These are phyloP conservation scores for Tillandsia leiboldiana DNA, from an alignment of 176 grass and related monocot species.

Conservation along the genomic window DNA sequence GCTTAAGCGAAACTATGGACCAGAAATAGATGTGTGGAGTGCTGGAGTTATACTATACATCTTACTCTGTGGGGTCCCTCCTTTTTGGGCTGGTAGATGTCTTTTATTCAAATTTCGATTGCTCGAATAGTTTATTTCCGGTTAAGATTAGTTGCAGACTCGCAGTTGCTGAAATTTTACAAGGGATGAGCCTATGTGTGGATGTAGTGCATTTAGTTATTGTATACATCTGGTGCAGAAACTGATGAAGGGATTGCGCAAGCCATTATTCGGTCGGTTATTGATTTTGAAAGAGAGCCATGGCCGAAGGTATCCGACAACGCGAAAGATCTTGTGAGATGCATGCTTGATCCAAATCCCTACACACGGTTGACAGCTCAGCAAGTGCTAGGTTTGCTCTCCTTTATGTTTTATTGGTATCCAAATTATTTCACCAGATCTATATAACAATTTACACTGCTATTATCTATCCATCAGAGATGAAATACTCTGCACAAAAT, in stretches of 20 bases:
- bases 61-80: background rate
- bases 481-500: too few relatives aligned
- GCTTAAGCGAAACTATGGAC: background rate
- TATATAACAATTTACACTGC: too few relatives aligned
- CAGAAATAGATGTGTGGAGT: background rate
- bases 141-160: background rate
- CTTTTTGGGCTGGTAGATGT: background rate
- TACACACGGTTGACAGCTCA: constrained; percentile 1
- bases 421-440: too few relatives aligned
- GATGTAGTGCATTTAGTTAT: background rate
- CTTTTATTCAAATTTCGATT: too few relatives aligned
- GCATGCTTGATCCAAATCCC: constrained; percentile 9
- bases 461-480: too few relatives aligned
- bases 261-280: background rate
- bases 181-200: background rate
- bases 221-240: constrained; percentile 4
- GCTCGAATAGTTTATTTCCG: background rate
- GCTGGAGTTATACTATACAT: background rate
- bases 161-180: background rate
- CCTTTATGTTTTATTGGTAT: background rate
- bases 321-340: constrained; percentile 1
- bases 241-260: background rate
- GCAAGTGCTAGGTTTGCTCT: constrained; percentile 17
- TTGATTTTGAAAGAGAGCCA: background rate
- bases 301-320: constrained; percentile 1